These are phyloP conservation scores for Microsporum ferrugineum DNA, from an alignment of 2,329 filamentous ascomycete species.

Conservation along the genomic window DNA sequence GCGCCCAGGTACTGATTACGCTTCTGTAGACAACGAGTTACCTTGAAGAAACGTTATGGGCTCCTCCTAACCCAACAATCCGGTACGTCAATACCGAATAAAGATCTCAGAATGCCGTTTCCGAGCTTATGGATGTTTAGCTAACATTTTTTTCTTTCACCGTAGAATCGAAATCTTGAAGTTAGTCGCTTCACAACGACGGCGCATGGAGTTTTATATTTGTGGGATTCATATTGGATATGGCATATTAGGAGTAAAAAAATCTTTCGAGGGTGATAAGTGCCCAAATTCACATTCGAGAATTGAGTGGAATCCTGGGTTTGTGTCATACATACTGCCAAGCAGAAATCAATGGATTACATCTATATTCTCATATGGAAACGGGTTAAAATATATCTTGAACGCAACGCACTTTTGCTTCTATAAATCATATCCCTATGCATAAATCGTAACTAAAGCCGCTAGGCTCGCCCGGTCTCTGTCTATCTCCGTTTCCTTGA, in stretches of 20 bases:
- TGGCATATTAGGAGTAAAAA: background rate
- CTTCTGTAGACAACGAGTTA: conserved; percentile 65
- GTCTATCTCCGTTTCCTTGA: conserved; percentile 46
- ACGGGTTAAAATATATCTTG: background rate
- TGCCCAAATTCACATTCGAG: background rate
- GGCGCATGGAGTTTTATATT: conserved; percentile 14
- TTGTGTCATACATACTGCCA: background rate
- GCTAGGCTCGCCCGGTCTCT: background rate
- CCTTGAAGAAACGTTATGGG: conserved; percentile 85
- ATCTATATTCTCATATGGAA: background rate
- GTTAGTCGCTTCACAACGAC: conserved; percentile 11
- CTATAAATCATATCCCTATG: conserved; percentile 7
- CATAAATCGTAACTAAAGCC: background rate
- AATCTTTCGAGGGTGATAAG: background rate
- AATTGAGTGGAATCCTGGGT: background rate
- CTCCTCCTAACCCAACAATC: conserved; percentile 71
- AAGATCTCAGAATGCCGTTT: background rate
- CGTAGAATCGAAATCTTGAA: conserved; percentile 24
- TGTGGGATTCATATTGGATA: conserved; percentile 2
- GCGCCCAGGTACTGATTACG: background rate
- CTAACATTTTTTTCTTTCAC: conserved; percentile 11
- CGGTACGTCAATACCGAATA: conserved; percentile 31
- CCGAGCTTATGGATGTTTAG: background rate
- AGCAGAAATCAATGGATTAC: background rate
- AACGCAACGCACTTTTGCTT: background rate